Evolutionary conservation across 768 basidiomycete species (phyloP).

Genomic region (Daedaleopsis sinensis): DNA sequence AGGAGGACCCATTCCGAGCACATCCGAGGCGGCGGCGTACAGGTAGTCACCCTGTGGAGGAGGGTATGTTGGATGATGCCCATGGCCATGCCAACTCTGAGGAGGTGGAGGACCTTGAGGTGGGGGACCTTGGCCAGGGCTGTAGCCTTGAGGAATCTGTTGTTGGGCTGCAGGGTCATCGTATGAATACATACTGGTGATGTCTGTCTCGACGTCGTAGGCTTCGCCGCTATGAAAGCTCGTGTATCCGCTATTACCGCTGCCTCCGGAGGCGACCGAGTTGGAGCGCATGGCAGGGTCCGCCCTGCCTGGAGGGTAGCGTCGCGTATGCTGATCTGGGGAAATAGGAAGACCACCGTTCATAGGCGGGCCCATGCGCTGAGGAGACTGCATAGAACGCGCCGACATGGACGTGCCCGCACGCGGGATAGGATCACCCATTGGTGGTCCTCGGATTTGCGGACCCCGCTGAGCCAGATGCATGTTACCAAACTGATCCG

Average conservation of each 20-base stretch:
- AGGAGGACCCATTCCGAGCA: slow-evolving; percentile 77
- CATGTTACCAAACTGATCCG: slow-evolving; percentile 58
- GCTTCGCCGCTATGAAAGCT: slow-evolving; percentile 31
- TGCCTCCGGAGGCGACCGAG: slow-evolving; percentile 38
- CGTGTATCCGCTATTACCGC: slow-evolving; percentile 34
- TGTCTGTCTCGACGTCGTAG: slow-evolving; percentile 38
- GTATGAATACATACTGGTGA: slow-evolving; percentile 40
- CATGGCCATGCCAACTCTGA: slow-evolving; percentile 16
- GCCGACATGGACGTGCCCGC: slow-evolving; percentile 50
- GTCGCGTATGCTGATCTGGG: slow-evolving; percentile 20
- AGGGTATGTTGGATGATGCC: slow-evolving; percentile 15
- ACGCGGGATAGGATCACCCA: slow-evolving; percentile 52
- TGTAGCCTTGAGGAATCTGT: slow-evolving; percentile 15
- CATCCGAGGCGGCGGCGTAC: slow-evolving; percentile 78
- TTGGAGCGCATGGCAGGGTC: slow-evolving; percentile 19
- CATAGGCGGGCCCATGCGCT: slow-evolving; percentile 17
- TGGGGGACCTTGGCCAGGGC: neutral
- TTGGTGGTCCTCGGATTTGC: slow-evolving; percentile 33
- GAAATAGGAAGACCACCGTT: slow-evolving; percentile 19
- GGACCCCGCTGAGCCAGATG: slow-evolving; percentile 46
- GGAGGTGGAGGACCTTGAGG: neutral
- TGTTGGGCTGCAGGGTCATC: slow-evolving; percentile 34
- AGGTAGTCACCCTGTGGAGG: slow-evolving; percentile 43
- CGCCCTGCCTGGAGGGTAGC: slow-evolving; percentile 22
- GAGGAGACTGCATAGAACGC: slow-evolving; percentile 21